Percentiles rank a stretch among this genome's conserved stretches.
Conservation (phyloP, 2,329 filamentous ascomycete genomes). For the Tolypocladium guangdongense region DNA sequence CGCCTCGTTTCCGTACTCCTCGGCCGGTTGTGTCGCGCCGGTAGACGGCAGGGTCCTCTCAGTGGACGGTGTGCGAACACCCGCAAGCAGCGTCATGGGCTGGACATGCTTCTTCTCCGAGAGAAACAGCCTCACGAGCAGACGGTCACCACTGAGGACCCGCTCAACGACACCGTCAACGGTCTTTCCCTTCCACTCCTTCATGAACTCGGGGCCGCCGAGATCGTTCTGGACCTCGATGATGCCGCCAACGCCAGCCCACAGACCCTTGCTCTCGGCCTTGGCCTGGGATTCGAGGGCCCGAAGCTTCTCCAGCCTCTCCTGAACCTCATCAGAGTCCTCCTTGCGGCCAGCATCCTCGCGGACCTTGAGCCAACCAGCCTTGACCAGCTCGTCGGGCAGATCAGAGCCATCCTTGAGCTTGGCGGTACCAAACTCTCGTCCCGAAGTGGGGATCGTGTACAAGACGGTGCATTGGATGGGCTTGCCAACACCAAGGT, state of each 20-base stretch:
- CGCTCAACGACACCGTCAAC: slow-evolving; percentile 83
- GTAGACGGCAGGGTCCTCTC: slow-evolving; percentile 71
- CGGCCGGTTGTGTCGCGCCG: slow-evolving; percentile 70
- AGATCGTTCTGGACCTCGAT: slow-evolving; percentile 78
- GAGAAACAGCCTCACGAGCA: slow-evolving; percentile 72
- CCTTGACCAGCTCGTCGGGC: slow-evolving; percentile 73
- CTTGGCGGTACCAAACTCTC: slow-evolving; percentile 77
- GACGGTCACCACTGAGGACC: slow-evolving; percentile 80
- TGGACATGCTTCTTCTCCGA: slow-evolving; percentile 78
- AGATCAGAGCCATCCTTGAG: slow-evolving; percentile 66
- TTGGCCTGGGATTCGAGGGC: slow-evolving; percentile 68
- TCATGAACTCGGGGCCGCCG: slow-evolving; percentile 66
- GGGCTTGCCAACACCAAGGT: slow-evolving; percentile 73
- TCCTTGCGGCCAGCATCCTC: slow-evolving; percentile 92
- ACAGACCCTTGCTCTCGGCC: slow-evolving; percentile 70
- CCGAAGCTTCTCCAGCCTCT: slow-evolving; percentile 68
- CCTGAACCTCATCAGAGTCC: slow-evolving; percentile 63
- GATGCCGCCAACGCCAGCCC: slow-evolving; percentile 52
- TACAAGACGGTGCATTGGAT: slow-evolving; percentile 81
- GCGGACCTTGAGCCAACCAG: slow-evolving; percentile 86
- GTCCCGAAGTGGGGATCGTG: slow-evolving; percentile 71
- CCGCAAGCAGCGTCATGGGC: slow-evolving; percentile 80
- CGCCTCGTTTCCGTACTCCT: slow-evolving; percentile 84
- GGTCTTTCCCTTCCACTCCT: slow-evolving; percentile 74
- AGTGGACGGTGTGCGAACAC: slow-evolving; percentile 80